Evolutionary conservation across 345 rosid genomes (phyloP).

Genomic region (Fremontodendron californicum): DNA sequence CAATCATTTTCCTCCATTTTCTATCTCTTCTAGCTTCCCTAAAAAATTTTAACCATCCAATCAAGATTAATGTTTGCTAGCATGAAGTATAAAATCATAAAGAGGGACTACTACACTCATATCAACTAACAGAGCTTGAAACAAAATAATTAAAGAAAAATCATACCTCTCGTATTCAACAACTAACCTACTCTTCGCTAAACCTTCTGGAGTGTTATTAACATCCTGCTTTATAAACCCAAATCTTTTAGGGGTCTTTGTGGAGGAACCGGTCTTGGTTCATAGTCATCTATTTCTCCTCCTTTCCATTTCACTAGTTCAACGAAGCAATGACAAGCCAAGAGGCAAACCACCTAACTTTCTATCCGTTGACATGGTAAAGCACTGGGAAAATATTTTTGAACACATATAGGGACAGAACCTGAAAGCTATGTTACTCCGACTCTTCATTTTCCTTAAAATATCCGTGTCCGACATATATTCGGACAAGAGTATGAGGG

Average conservation of each 20-base stretch:
- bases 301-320: constrained; percentile 60
- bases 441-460: too few species aligned
- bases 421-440: too few species aligned
- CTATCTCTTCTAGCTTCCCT: constrained; percentile 82
- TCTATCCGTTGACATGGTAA: constrained; percentile 27
- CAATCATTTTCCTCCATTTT: constrained; percentile 98
- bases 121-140: background rate
- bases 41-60: constrained; percentile 18
- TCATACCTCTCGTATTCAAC: constrained; percentile 51
- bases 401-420: constrained; percentile 6
- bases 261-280: constrained; percentile 60
- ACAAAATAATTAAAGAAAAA: background rate
- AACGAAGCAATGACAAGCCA: constrained; percentile 21
- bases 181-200: constrained; percentile 45
- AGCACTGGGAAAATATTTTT: background rate
- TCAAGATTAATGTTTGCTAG: constrained; percentile 11
- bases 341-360: constrained; percentile 10
- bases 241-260: constrained; percentile 62
- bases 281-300: constrained; percentile 47
- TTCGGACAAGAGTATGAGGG: too few species aligned
- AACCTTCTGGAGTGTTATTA: constrained; percentile 37
- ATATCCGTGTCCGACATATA: too few species aligned
- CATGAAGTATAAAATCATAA: constrained; percentile 2
- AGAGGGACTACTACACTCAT: background rate
- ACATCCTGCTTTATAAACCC: constrained; percentile 70